phyloP scores from a whole-genome alignment of 1,139 yeast genomes.

The Petasospora fabianii region DNA sequence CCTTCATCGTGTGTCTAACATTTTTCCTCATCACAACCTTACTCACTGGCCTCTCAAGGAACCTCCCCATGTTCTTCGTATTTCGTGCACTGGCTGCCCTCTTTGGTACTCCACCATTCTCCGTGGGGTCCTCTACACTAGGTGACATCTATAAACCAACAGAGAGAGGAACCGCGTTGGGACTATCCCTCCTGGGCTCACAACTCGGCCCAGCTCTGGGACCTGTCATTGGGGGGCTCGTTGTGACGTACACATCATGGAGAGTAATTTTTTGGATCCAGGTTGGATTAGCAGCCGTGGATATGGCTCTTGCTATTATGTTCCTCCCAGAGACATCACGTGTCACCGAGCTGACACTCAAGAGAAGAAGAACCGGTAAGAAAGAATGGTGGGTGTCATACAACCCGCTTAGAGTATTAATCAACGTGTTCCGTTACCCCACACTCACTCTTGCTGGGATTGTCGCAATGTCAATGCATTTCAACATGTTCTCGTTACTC shows the following conservation, averaged over 20 bases:
- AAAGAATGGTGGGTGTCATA: conserved; percentile 37
- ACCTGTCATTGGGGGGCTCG: conserved; percentile 43
- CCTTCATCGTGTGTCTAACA: conserved; percentile 37
- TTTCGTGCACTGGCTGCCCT: conserved; percentile 45
- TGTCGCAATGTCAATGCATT: conserved; percentile 37
- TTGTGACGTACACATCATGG: conserved; percentile 49
- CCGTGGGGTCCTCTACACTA: conserved; percentile 43
- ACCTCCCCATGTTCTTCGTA: conserved; percentile 46
- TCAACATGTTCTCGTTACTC: conserved; percentile 47
- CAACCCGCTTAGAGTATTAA: conserved; percentile 40
- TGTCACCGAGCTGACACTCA: conserved; percentile 28
- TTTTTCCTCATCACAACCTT: conserved; percentile 35
- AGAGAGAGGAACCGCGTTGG: conserved; percentile 46
- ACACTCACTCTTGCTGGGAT: conserved; percentile 44
- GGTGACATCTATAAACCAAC: conserved; percentile 45
- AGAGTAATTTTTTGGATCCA: conserved; percentile 46
- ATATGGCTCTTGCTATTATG: conserved; percentile 31
- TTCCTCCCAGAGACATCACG: conserved; percentile 42
- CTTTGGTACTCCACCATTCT: conserved; percentile 51
- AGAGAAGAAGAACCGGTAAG: conserved; percentile 23
- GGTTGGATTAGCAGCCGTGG: conserved; percentile 37
- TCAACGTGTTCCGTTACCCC: conserved; percentile 37
- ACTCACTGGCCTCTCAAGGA: conserved; percentile 42
- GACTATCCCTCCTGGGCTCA: conserved; percentile 41
- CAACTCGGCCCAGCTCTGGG: conserved; percentile 49